Evolutionary conservation across 1,284 basidiomycete species (phyloP), one percentile per base, ranked within the genome.

Genomic region (Tilletia horrida): DNA sequence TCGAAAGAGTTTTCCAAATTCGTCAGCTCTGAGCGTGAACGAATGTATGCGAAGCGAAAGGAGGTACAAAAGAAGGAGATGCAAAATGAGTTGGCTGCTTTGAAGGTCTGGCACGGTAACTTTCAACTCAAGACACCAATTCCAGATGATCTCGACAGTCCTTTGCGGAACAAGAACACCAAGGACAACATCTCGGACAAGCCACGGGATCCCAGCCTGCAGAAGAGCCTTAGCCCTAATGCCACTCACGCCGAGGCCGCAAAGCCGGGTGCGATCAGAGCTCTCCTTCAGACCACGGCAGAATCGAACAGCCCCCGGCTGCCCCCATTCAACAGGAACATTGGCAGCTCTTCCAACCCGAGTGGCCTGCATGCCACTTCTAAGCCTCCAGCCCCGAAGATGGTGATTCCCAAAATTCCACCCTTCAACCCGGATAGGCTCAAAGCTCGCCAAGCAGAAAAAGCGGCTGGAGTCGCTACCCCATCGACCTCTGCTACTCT

Each of bases 81-180:
- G 43, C 21, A 48, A 89, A 90, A 90, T 78, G 88, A 90, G 66
- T 88, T 97, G 84, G 90, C 92, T 13, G 94, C 97, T 63, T 85
- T 97, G 63, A 87, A 93, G 80, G 90, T 90, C 83, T 98, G 97
- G 84, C 92, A 91, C 74, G 87, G 91, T 81, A 90, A 84, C 72
- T 98, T 98, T 88, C 96, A 95, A 91, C 88, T 96, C 65, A 94
- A 93, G 80, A 90, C 93, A 79, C 91, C 93, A 8, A 91, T 97
- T 73, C 94, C 93, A 13, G 90, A 92, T 59, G 95, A 97, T 82
- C 87, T 97, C 65, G 89, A 96, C n/a, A 87, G 27, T 29, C 27
- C 47, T 13, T 52, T 71, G 67, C 69, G 69, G 63, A 69, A 71
- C 52, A 72, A 72, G 66, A 73, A 75, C 62, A 40, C 35, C 35